Base-by-base conservation (phyloP, 169 alveolate genomes). In the Cryptosporidium muris region DNA sequence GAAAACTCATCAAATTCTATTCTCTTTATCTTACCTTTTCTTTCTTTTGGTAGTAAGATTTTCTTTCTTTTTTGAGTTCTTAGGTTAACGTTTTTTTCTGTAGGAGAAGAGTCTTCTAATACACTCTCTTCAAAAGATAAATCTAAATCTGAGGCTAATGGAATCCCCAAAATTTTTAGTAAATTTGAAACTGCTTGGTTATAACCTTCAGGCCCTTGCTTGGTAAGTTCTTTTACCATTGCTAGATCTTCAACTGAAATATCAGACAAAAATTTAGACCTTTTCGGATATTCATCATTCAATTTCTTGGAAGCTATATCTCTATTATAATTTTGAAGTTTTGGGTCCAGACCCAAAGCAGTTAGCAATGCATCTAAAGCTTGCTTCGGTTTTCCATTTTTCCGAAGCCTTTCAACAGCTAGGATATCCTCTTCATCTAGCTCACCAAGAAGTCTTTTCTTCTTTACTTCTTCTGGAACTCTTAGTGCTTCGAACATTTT, bases 1-100 rank as follows among this genome's bases (percentile, higher is more conserved):
- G 85, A 54, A 58, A 74, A 74, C n/a, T 74, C 85, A 74, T 74
- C 85, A 47, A 56, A 74, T 51, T 74, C 74, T 11, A 68, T 58
- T 12, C 14, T 48, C 7, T 52, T 65, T 3, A n/a, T 60, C 14
- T 7, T 2, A 11, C 40, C 66, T 36, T 45, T 25, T 36, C 34
- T 11, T 11, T 67, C 82, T 16, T 3, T 11, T 7, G 37, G 42
- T 3, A 16, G 6, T 52, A 52, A 38, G n/a, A 40, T 42, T n/a
- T 42, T 37, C 14, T 37, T 16, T 40, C 43, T 40, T 6, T 63
- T 56, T 37, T 64, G 54, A 38, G 48, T n/a, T 16, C 11, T 60
- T 53, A 2, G 14, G 34, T 9, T 9, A 2, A 53, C 1, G 11
- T 60, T 74, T 60, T 51, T 74, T 25, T 60, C 51, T 3, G 85